Conservation (phyloP, 2,329 filamentous ascomycete species). For the Sclerotinia nivalis region DNA sequence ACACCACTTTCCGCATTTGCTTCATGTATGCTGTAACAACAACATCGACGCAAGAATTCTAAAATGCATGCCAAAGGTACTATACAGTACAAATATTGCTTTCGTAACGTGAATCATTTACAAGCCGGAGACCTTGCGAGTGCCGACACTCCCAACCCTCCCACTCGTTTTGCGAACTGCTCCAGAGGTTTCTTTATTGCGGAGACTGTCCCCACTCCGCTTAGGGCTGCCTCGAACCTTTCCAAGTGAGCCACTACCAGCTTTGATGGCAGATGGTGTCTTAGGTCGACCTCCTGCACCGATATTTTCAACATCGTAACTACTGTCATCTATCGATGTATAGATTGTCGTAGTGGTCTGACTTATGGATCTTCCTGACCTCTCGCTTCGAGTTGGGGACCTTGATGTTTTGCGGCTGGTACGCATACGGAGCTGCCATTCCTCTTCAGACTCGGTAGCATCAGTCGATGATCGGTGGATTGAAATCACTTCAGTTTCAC, state of each 20-base stretch:
- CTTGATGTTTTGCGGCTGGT: constrained; percentile 65
- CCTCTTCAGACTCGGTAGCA: constrained; percentile 76
- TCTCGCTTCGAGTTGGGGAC: constrained; percentile 61
- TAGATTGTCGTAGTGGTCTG: constrained; percentile 72
- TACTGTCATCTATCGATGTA: constrained; percentile 63
- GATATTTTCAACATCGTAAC: constrained; percentile 71
- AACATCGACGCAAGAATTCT: constrained; percentile 20
- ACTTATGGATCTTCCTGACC: constrained; percentile 63
- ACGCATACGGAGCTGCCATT: constrained; percentile 70
- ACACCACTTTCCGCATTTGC: constrained; percentile 19
- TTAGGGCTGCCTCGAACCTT: constrained; percentile 65
- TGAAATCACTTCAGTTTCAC: constrained; percentile 59
- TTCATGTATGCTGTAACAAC: constrained; percentile 22
- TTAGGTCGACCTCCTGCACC: constrained; percentile 51
- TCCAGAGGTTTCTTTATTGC: constrained; percentile 54
- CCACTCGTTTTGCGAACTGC: constrained; percentile 65
- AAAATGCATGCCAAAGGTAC: constrained; percentile 29
- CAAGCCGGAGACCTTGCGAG: constrained; percentile 41
- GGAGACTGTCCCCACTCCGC: constrained; percentile 51
- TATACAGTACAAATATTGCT: constrained; percentile 36
- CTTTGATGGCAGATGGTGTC: constrained; percentile 57
- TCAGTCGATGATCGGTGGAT: constrained; percentile 62
- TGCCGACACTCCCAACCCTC: constrained; percentile 59
- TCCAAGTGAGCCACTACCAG: constrained; percentile 50
- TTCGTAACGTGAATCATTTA: constrained; percentile 30